Conservation (phyloP, 768 basidiomycete genomes). For the Exidia glandulosa region DNA sequence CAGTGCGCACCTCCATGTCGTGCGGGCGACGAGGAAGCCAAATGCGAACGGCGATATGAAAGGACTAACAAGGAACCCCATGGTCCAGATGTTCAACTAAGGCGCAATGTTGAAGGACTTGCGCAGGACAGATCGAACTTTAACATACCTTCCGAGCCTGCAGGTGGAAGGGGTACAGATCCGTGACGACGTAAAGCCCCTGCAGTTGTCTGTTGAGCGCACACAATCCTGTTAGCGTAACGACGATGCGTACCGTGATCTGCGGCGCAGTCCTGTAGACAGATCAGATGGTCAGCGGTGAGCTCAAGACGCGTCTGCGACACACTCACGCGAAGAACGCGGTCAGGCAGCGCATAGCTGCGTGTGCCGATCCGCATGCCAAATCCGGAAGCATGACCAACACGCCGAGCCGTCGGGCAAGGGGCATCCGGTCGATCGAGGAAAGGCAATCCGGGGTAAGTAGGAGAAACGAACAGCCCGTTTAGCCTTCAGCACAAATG, state of each 20-base stretch:
- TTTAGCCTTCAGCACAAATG: too few species aligned
- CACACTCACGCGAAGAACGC: constrained; percentile 40
- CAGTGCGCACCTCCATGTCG: constrained; percentile 26
- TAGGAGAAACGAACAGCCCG: too few species aligned
- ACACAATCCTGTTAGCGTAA: too few species aligned
- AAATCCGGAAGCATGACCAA: background rate
- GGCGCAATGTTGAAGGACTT: background rate
- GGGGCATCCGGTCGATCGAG: background rate
- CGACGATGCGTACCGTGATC: too few species aligned
- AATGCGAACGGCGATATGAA: constrained; percentile 56
- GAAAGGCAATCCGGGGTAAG: background rate
- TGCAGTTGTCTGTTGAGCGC: too few species aligned
- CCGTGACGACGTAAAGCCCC: constrained; percentile 51
- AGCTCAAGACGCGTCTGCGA: background rate
- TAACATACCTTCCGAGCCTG: constrained; percentile 48
- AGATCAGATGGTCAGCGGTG: background rate
- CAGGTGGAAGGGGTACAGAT: constrained; percentile 58
- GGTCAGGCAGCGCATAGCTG: constrained; percentile 49
- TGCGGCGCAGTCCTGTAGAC: constrained; percentile 42
- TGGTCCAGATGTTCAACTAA: constrained; percentile 60
- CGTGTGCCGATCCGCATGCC: background rate
- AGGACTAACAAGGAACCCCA: constrained; percentile 59
- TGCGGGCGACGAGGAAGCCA: constrained; percentile 53
- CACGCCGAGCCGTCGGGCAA: background rate
- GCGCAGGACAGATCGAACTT: background rate